Conservation (phyloP, 169 alveolate genomes). For the Babesia ovis region DNA sequence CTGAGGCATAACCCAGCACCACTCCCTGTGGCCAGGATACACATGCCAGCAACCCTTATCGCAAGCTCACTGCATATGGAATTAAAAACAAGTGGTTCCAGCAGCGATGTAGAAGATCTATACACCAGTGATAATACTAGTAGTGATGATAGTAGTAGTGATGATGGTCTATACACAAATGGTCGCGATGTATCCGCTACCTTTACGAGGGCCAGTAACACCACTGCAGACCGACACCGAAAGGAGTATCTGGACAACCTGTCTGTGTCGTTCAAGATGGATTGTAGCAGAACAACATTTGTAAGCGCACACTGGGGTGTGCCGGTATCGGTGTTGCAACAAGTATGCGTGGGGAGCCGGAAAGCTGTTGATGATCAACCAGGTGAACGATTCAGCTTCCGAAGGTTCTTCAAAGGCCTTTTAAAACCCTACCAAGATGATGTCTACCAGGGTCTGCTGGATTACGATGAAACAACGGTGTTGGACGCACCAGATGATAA, state of each 20-base stretch:
- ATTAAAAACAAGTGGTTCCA: no score
- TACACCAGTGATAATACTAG: not conserved
- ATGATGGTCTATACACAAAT: not conserved
- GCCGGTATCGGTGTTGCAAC: slow-evolving; percentile 31
- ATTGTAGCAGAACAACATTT: slow-evolving; percentile 54
- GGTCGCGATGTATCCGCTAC: not conserved
- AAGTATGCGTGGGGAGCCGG: slow-evolving; percentile 15
- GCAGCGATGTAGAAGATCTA: not conserved
- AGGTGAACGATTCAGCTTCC: not conserved
- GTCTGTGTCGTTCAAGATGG: slow-evolving; percentile 39
- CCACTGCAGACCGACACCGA: no score
- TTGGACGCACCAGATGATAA: slow-evolving; percentile 1
- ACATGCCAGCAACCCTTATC: slow-evolving; percentile 53
- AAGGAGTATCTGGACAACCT: slow-evolving; percentile 13
- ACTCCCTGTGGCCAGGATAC: slow-evolving; percentile 48
- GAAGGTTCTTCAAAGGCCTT: not conserved
- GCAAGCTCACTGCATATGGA: slow-evolving; percentile 23
- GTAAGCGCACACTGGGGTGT: slow-evolving; percentile 73
- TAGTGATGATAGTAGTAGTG: not conserved
- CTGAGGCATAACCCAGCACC: slow-evolving; percentile 13
- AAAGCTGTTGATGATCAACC: not conserved
- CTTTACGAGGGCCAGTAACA: not conserved
- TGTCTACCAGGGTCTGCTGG: slow-evolving; percentile 22
- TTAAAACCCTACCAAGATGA: not conserved
- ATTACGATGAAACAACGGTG: not conserved